Evolutionary conservation across 805 yeast species (phyloP).

Genomic region (Metschnikowia reukaufii): DNA sequence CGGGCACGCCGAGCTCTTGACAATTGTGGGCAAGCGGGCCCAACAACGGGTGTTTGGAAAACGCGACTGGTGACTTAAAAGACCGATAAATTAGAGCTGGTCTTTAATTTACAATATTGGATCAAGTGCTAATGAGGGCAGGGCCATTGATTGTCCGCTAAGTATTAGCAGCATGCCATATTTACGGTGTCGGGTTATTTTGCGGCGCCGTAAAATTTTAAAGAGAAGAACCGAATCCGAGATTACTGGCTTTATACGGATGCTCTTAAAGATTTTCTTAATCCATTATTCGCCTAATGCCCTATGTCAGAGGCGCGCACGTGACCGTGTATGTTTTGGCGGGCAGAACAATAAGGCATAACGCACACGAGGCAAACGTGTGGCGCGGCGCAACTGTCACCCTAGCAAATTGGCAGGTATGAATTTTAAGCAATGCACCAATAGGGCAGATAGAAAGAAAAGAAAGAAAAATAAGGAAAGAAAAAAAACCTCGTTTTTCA

Average conservation of each 20-base stretch:
- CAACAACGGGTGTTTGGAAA: constrained; percentile 17
- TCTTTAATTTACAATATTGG: no score
- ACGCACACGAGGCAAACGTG: not conserved
- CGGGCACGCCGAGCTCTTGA: constrained; percentile 18
- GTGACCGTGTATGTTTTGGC: not conserved
- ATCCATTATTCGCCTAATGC: no score
- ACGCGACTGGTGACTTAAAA: not conserved
- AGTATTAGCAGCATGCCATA: no score
- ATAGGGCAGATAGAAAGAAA: no score
- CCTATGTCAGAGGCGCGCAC: no score
- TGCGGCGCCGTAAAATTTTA: no score
- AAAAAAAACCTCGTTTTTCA: not conserved
- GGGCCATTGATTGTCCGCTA: no score
- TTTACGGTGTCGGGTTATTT: no score
- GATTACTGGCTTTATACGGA: no score
- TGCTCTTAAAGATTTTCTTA: no score
- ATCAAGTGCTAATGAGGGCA: no score
- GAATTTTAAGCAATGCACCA: not conserved
- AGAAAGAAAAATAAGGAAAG: not conserved
- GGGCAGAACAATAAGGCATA: not conserved
- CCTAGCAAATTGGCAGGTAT: not conserved
- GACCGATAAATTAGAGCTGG: not conserved
- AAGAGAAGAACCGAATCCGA: no score
- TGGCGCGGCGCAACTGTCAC: not conserved
- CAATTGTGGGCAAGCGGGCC: constrained; percentile 9